Conservation (phyloP, 129 eudicot species). For the Helianthus annuus region DNA sequence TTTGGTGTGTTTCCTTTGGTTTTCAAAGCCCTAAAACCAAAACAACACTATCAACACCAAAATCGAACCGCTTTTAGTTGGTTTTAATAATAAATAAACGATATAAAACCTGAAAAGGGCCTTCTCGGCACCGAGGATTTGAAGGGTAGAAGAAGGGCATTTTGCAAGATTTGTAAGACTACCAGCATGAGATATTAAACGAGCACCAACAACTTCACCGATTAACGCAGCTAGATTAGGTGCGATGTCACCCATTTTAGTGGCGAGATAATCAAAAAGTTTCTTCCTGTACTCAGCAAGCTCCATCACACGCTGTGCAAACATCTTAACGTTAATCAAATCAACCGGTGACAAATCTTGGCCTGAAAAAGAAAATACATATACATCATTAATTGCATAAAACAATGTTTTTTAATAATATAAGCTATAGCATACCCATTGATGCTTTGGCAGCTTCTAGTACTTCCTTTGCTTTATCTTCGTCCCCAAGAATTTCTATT, state of each 20-base stretch:
- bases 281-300: slow-evolving; percentile 95
- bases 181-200: slow-evolving; percentile 94
- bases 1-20: slow-evolving; percentile 94
- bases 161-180: slow-evolving; percentile 94
- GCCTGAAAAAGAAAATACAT: slow-evolving; percentile 46
- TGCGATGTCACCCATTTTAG: slow-evolving; percentile 92
- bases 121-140: slow-evolving; percentile 96
- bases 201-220: slow-evolving; percentile 97
- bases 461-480: slow-evolving; percentile 96
- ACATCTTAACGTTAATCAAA: slow-evolving; percentile 81
- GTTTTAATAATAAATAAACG: not conserved
- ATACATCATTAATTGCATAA: not conserved
- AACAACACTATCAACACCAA: slow-evolving; percentile 3
- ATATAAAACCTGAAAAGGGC: slow-evolving; percentile 78
- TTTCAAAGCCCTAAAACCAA: slow-evolving; percentile 73
- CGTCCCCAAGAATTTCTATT: slow-evolving; percentile 80
- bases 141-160: slow-evolving; percentile 96
- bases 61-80: slow-evolving; percentile 4
- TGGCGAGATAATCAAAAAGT: slow-evolving; percentile 80
- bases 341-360: slow-evolving; percentile 91
- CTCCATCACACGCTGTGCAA: slow-evolving; percentile 94
- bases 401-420: not conserved
- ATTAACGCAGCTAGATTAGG: slow-evolving; percentile 93
- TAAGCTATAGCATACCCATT: slow-evolving; percentile 57
- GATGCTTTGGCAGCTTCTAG: slow-evolving; percentile 96